Evolutionary conservation across 176 grass and related monocot genomes (phyloP).

Genomic region (Oryza coarctata): DNA sequence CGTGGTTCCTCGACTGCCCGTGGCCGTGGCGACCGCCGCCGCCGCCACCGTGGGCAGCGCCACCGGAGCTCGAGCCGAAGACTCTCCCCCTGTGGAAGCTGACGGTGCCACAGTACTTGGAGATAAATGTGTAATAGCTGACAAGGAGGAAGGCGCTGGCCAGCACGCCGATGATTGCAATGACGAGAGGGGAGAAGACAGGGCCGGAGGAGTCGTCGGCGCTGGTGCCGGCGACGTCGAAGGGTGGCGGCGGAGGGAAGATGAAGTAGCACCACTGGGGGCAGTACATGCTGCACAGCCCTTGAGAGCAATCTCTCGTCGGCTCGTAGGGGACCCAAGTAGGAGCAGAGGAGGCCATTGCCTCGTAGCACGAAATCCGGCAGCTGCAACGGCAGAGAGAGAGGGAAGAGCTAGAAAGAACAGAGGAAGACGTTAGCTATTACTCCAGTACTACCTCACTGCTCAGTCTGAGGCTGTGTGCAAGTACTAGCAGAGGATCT

Average conservation of each 20-base stretch:
- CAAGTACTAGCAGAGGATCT: slow-evolving; percentile 32
- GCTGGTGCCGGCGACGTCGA: slow-evolving; percentile 38
- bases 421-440: not conserved
- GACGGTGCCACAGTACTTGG: slow-evolving; percentile 67
- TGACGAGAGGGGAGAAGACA: slow-evolving; percentile 79
- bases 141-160: slow-evolving; percentile 84
- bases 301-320: slow-evolving; percentile 79
- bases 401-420: not conserved
- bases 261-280: slow-evolving; percentile 96
- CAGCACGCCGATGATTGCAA: slow-evolving; percentile 87
- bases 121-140: slow-evolving; percentile 82
- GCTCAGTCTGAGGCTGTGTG: not conserved
- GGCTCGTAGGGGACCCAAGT: slow-evolving; percentile 84
- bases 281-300: slow-evolving; percentile 89
- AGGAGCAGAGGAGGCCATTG: slow-evolving; percentile 53
- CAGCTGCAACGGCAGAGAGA: not conserved
- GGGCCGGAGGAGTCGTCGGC: slow-evolving; percentile 51
- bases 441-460: not conserved
- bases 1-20: slow-evolving; percentile 43
- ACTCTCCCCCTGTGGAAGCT: slow-evolving; percentile 32
- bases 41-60: not conserved
- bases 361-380: slow-evolving; percentile 14
- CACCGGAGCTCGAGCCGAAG: slow-evolving; percentile 19
- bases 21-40: not conserved
- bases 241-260: slow-evolving; percentile 79